Conservation (phyloP, 2,329 filamentous ascomycete genomes). For the Trichoderma endophyticum region DNA sequence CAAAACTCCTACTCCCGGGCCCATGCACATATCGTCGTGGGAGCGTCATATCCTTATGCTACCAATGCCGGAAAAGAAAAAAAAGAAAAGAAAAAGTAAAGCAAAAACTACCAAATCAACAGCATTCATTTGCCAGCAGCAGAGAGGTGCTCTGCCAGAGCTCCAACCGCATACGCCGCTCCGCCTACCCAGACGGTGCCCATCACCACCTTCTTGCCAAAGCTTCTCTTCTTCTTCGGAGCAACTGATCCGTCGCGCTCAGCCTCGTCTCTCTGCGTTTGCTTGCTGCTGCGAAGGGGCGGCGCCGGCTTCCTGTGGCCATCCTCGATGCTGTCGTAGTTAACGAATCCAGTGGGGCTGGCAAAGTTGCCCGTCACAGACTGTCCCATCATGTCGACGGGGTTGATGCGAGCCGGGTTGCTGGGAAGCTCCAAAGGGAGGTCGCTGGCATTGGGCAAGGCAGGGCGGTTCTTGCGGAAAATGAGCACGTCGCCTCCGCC, state of each 20-base stretch:
- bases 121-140: slow-evolving; percentile 40
- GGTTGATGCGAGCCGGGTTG: slow-evolving; percentile 43
- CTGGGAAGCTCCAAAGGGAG: neutral
- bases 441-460: slow-evolving; percentile 19
- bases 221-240: slow-evolving; percentile 34
- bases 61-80: neutral
- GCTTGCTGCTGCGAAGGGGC: slow-evolving; percentile 38
- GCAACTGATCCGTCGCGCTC: slow-evolving; percentile 44
- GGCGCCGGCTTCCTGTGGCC: slow-evolving; percentile 31
- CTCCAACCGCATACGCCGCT: slow-evolving; percentile 55
- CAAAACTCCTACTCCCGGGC: slow-evolving; percentile 13
- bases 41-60: neutral
- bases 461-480: slow-evolving; percentile 56
- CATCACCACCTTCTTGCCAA: slow-evolving; percentile 48
- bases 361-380: slow-evolving; percentile 55
- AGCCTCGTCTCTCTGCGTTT: slow-evolving; percentile 42
- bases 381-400: slow-evolving; percentile 55
- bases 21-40: slow-evolving; percentile 11
- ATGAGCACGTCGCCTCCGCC: slow-evolving; percentile 62
- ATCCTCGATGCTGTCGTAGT: slow-evolving; percentile 45
- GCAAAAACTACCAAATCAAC: neutral
- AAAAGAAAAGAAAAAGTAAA: neutral
- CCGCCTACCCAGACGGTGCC: slow-evolving; percentile 55
- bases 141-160: slow-evolving; percentile 56
- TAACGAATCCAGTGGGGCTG: slow-evolving; percentile 64